Evolutionary conservation across 192 early-diverging fungal species (phyloP).

Genomic region (Gonapodya prolifera): DNA sequence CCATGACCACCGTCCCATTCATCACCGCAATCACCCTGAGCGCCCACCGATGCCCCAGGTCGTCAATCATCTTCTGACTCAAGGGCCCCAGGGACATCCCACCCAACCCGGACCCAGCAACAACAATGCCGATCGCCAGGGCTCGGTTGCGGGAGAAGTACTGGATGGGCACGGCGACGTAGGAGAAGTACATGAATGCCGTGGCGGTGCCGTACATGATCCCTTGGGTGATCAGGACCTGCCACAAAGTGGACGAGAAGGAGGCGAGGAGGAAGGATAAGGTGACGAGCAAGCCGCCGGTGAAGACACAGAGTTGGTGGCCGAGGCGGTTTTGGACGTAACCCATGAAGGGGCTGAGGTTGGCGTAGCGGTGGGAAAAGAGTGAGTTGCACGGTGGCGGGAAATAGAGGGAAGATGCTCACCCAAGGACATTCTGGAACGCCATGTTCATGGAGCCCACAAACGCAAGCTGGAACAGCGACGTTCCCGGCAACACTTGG

Average conservation of each 20-base stretch:
- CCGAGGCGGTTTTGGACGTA: not conserved
- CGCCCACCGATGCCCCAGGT: slow-evolving; percentile 29
- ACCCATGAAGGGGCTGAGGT: not conserved
- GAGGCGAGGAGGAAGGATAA: slow-evolving; percentile 33
- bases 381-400: too few relatives aligned
- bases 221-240: slow-evolving; percentile 29
- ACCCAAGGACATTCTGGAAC: not conserved
- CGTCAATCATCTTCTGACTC: slow-evolving; percentile 35
- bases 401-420: too few relatives aligned
- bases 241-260: slow-evolving; percentile 29
- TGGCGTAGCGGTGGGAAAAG: too few relatives aligned
- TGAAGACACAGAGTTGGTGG: slow-evolving; percentile 2
- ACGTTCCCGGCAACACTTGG: not conserved
- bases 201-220: slow-evolving; percentile 39
- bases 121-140: slow-evolving; percentile 51
- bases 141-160: slow-evolving; percentile 47
- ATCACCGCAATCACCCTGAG: slow-evolving; percentile 33
- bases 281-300: slow-evolving; percentile 35
- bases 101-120: slow-evolving; percentile 52
- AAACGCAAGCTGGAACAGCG: slow-evolving; percentile 1
- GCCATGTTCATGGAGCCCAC: slow-evolving; percentile 1
- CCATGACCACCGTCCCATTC: slow-evolving; percentile 8
- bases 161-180: slow-evolving; percentile 42
- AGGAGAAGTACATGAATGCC: slow-evolving; percentile 41
- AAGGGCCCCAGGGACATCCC: slow-evolving; percentile 46